Evolutionary conservation across 306 rosid genomes (phyloP), one percentile per base, ranked within the genome.

Genomic region (Acacia melanoxylon): DNA sequence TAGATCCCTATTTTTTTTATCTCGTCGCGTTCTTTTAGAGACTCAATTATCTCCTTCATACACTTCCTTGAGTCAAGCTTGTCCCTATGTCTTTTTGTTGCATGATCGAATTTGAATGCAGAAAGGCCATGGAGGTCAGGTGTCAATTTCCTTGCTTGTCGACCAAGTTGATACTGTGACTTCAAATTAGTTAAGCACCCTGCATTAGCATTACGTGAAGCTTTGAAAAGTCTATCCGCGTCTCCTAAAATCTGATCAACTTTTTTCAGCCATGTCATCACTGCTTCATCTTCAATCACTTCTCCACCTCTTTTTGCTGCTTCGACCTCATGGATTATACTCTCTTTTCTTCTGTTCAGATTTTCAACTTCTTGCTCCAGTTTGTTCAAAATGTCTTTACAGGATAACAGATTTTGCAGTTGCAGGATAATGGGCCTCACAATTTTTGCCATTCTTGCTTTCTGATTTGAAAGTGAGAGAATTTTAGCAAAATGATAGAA

Each of bases 111-210:
- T 41, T 6, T 8, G 2, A 8, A 2, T 6, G 45, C 11, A 4
- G 45, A 41, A 41, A 41, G 45, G 5, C 5, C 10, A 41, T 8
- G 10, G 45, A 41, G 2, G 10, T 15, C 9, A 37, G 0, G 35
- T 8, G 40, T 44, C 41, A 83, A 45, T 73, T 73, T 68, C 37
- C 15, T 41, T 4, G 85, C 87, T 59, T 35, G 31, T 24, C 33
- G 70, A 22, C 89, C 49, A 16, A 80, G 72, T 11, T 27, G 76
- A 69, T 69, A 29, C 1, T 76, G 75, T 0, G 3, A 46, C 37
- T 5, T 33, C 37, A 33, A 33, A 33, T 33, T 33, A 4, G 37
- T 5, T 0, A 33, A 33, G 5, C 72, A 67, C 11, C 5, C 63
- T 2, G 12, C 54, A 10, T 6, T 33, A 1, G 48, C 19, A 22